These are phyloP conservation scores for Albatrellus ellisii DNA, from an alignment of 768 basidiomycete species.

Conservation along the genomic window DNA sequence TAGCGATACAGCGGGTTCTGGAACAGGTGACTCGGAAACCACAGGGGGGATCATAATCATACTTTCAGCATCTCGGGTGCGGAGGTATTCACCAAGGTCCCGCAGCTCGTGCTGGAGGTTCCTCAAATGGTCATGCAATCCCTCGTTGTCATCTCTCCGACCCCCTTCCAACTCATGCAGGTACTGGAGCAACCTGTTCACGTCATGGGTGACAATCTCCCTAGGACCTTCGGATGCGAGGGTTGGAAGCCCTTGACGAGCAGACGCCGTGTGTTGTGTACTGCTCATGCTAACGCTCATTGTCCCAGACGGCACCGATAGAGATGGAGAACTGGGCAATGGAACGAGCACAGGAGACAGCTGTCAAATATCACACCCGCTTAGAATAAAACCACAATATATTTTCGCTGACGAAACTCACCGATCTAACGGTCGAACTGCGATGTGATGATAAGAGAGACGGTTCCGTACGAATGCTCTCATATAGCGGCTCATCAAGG, in stretches of 20 bases:
- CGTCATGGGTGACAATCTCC: conserved; percentile 38
- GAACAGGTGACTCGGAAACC: background rate
- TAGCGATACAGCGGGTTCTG: background rate
- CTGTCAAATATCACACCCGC: conserved; percentile 13
- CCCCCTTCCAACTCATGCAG: conserved; percentile 53
- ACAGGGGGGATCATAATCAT: background rate
- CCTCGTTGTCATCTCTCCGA: conserved; percentile 49
- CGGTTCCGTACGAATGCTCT: conserved; percentile 39
- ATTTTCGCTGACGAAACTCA: conserved; percentile 16
- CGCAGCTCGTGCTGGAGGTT: conserved; percentile 58
- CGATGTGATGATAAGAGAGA: conserved; percentile 36
- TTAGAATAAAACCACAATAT: background rate
- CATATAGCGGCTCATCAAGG: conserved; percentile 14
- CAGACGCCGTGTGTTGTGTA: conserved; percentile 33
- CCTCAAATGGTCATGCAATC: conserved; percentile 52
- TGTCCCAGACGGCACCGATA: conserved; percentile 26
- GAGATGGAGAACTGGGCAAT: conserved; percentile 22
- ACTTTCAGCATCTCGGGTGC: conserved; percentile 1
- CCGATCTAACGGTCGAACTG: conserved; percentile 17
- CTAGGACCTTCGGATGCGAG: conserved; percentile 22
- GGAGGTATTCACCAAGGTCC: conserved; percentile 31
- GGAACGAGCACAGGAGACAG: conserved; percentile 20
- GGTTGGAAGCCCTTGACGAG: conserved; percentile 35
- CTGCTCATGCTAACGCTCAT: conserved; percentile 38
- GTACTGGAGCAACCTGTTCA: conserved; percentile 34